Evolutionary conservation across 352 stramenopile species (phyloP).

Genomic region (Phytophthora uliginosa): DNA sequence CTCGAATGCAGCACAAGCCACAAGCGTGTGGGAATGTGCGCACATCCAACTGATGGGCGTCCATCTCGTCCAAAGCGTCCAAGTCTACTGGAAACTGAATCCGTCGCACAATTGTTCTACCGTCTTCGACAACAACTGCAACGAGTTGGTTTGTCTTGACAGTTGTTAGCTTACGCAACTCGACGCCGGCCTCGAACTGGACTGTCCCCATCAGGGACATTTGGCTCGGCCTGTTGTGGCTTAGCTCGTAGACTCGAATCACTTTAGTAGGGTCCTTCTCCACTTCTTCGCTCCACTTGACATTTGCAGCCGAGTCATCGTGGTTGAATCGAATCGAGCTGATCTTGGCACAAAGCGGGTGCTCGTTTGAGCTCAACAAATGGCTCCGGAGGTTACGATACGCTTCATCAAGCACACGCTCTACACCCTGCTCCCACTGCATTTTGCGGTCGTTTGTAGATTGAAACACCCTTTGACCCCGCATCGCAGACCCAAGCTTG

Average conservation of each 20-base stretch:
- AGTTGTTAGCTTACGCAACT: conserved; percentile 20
- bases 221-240: background rate
- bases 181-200: conserved; percentile 18
- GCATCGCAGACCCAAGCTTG: background rate
- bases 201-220: conserved; percentile 15
- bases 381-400: background rate
- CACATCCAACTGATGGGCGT: conserved; percentile 4
- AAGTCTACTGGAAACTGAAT: conserved; percentile 11
- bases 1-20: conserved; percentile 28
- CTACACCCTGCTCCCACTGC: background rate
- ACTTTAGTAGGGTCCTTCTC: conserved; percentile 29
- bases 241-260: conserved; percentile 18
- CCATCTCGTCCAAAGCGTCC: background rate
- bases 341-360: background rate
- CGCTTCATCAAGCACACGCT: background rate
- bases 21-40: conserved; percentile 19
- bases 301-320: conserved; percentile 4
- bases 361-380: background rate
- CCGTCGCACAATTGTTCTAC: conserved; percentile 21
- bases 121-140: conserved; percentile 25
- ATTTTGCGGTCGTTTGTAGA: background rate
- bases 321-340: background rate
- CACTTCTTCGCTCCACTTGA: conserved; percentile 26
- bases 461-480: background rate
- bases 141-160: conserved; percentile 22